Conservation (phyloP, 768 basidiomycete species). For the Lyophyllum atratum region DNA sequence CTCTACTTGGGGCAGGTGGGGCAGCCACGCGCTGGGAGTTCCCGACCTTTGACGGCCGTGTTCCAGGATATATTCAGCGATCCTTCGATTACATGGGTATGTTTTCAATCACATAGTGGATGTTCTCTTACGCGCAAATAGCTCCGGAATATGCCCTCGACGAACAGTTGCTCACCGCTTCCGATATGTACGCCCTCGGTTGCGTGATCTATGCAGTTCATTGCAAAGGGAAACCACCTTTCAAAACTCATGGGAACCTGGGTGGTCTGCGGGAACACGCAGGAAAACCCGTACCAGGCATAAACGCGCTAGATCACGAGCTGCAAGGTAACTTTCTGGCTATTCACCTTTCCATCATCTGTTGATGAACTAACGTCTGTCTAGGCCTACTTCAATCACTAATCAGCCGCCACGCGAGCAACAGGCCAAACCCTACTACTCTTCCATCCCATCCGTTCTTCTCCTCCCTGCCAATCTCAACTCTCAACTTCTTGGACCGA, state of each 20-base stretch:
- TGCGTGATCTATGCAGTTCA: slow-evolving; percentile 92
- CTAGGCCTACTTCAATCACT: slow-evolving; percentile 78
- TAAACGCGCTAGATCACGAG: slow-evolving; percentile 69
- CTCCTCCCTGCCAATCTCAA: slow-evolving; percentile 93
- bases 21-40: slow-evolving; percentile 85
- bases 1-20: slow-evolving; percentile 69
- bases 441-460: slow-evolving; percentile 90
- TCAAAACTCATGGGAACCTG: slow-evolving; percentile 80
- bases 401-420: slow-evolving; percentile 75
- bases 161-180: slow-evolving; percentile 81
- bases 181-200: slow-evolving; percentile 93
- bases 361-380: not conserved
- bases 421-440: slow-evolving; percentile 74
- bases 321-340: slow-evolving; percentile 55
- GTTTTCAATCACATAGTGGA: slow-evolving; percentile 17
- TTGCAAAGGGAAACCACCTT: slow-evolving; percentile 84
- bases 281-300: slow-evolving; percentile 59
- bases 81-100: slow-evolving; percentile 94
- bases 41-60: slow-evolving; percentile 80
- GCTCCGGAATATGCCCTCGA: slow-evolving; percentile 96
- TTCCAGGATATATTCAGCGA: slow-evolving; percentile 82
- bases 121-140: slow-evolving; percentile 27
- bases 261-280: slow-evolving; percentile 70
- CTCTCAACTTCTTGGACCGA: slow-evolving; percentile 93
- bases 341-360: not conserved